Evolutionary conservation across 2,329 filamentous ascomycete species (phyloP).

Genomic region (Colletotrichum acutatum): DNA sequence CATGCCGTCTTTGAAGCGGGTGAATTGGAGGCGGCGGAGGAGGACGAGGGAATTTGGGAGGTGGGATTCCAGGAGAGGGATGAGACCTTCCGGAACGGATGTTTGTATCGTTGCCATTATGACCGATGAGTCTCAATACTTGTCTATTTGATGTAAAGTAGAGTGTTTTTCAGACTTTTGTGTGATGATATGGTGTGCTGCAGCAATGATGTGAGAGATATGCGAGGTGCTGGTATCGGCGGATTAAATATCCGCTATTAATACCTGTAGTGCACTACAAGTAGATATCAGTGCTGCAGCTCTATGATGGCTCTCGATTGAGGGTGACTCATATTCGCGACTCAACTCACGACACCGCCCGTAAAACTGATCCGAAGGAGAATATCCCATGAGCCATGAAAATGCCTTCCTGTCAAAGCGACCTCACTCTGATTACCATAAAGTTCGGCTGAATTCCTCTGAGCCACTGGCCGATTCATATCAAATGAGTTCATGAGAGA

Average conservation of each 20-base stretch:
- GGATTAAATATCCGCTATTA: conserved; percentile 6
- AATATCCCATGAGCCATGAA: background rate
- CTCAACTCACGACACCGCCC: background rate
- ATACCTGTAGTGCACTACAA: conserved; percentile 10
- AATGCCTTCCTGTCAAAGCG: background rate
- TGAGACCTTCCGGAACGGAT: conserved; percentile 48
- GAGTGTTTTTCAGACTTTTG: background rate
- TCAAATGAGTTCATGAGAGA: background rate
- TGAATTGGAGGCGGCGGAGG: conserved; percentile 71
- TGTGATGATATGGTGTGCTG: background rate
- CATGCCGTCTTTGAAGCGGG: conserved; percentile 53
- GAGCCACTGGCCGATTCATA: background rate
- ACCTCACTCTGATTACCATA: background rate
- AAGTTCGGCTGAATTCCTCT: background rate
- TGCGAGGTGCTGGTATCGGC: background rate
- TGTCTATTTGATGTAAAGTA: background rate
- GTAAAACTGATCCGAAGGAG: no score
- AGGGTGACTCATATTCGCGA: conserved; percentile 1
- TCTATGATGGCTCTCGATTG: background rate
- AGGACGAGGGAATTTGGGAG: conserved; percentile 70
- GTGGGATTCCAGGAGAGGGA: conserved; percentile 59
- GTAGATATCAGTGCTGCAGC: background rate
- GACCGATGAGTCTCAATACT: background rate
- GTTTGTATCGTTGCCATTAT: conserved; percentile 40
- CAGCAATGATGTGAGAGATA: background rate